Evolutionary conservation across 805 yeast species (phyloP).

Genomic region (Ogataea zsoltii): DNA sequence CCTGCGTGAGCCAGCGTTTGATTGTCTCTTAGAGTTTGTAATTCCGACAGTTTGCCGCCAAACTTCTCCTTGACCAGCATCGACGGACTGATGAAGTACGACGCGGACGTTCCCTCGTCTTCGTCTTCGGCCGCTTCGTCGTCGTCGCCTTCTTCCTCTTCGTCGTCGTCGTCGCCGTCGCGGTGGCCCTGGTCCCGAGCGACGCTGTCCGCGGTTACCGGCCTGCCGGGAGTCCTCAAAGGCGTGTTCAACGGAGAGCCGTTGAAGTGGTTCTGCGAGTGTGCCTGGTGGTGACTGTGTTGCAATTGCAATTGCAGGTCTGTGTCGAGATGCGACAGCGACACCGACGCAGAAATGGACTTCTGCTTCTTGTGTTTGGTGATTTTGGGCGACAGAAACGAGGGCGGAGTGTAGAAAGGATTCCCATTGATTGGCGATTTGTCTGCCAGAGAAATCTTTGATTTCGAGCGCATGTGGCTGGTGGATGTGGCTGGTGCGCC

Average conservation of each 20-base stretch:
- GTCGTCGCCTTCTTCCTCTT: conserved; percentile 13
- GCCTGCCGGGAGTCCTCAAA: conserved; percentile 30
- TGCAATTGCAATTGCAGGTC: conserved; percentile 31
- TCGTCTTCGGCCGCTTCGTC: conserved; percentile 21
- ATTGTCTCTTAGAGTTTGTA: conserved; percentile 9
- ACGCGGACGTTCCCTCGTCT: conserved; percentile 8
- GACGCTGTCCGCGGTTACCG: conserved; percentile 10
- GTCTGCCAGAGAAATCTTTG: conserved; percentile 22
- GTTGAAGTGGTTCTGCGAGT: conserved; percentile 2
- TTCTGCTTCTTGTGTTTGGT: conserved; percentile 34
- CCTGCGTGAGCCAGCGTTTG: not conserved
- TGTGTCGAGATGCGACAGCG: conserved; percentile 33
- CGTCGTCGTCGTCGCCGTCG: conserved; percentile 19
- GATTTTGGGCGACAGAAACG: conserved; percentile 44
- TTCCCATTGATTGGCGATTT: conserved; percentile 42
- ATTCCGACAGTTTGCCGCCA: conserved; percentile 31
- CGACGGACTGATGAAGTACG: conserved; percentile 30
- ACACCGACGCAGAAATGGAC: conserved; percentile 33
- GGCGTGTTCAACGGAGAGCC: conserved; percentile 32
- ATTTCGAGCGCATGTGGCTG: conserved; percentile 24
- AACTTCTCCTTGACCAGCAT: conserved; percentile 31
- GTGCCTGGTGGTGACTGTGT: conserved; percentile 14
- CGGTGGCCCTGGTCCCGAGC: conserved; percentile 18
- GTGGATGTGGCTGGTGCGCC: not conserved
- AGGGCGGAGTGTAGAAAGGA: conserved; percentile 50